These are phyloP conservation scores for Kwoniella bestiolae DNA, from an alignment of 768 basidiomycete species.

Conservation along the genomic window DNA sequence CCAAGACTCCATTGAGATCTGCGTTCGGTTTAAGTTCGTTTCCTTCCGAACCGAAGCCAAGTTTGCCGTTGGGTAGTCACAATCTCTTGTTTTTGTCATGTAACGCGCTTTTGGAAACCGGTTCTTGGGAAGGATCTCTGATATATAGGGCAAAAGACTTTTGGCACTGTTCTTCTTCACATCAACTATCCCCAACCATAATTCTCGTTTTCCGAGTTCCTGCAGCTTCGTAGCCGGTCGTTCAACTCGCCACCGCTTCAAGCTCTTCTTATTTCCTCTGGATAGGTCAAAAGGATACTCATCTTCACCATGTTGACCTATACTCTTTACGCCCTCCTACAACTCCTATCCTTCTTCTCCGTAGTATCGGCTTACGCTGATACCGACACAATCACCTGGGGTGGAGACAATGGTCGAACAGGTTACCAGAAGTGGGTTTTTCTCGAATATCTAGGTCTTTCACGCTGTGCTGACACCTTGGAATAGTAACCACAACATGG, in stretches of 20 bases:
- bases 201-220: neutral
- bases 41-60: neutral
- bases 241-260: neutral
- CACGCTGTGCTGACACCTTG: neutral
- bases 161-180: neutral
- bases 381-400: conserved; percentile 25
- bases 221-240: neutral
- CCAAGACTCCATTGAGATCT: neutral
- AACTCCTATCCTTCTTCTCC: conserved; percentile 15
- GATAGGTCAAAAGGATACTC: neutral
- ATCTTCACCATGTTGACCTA: conserved; percentile 10
- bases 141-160: neutral
- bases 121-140: neutral
- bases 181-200: neutral
- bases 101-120: neutral
- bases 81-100: neutral
- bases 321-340: conserved; percentile 10
- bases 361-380: conserved; percentile 1
- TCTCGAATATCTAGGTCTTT: neutral
- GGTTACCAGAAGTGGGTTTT: conserved; percentile 23
- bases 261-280: neutral
- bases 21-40: conserved; percentile 8
- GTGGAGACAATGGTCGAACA: conserved; percentile 14
- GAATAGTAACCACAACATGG: conserved; percentile 26
- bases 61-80: neutral